phyloP scores from a whole-genome alignment of 83 land plant genomes.

The Picea abies region DNA sequence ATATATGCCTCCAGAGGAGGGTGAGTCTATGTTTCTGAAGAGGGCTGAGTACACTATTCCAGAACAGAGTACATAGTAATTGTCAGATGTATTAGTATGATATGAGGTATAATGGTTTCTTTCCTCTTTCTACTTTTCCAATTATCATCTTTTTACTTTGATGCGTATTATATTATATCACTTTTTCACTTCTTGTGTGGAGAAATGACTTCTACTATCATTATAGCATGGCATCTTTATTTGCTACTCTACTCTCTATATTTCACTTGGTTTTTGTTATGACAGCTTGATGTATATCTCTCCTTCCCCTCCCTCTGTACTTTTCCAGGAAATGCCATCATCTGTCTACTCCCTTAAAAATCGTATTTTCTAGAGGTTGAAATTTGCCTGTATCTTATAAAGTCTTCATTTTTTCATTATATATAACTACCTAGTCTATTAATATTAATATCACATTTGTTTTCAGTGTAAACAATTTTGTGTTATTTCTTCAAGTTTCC shows the following conservation, averaged over 20 bases:
- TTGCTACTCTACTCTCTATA: background rate
- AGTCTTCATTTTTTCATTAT: background rate
- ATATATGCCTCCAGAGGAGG: constrained; percentile 21
- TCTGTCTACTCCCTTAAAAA: background rate
- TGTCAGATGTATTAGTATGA: background rate
- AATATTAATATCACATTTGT: background rate
- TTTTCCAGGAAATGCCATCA: background rate
- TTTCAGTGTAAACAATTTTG: background rate
- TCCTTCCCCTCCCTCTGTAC: background rate
- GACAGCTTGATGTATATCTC: background rate
- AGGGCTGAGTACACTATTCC: background rate
- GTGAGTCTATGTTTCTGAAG: background rate
- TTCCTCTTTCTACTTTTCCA: background rate
- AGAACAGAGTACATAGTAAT: background rate
- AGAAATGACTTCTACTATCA: background rate
- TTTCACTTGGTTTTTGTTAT: background rate
- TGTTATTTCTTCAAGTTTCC: background rate
- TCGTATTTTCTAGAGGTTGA: background rate
- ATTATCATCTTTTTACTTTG: background rate
- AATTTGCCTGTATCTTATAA: background rate
- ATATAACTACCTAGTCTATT: background rate
- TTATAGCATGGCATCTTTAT: background rate
- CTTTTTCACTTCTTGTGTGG: background rate
- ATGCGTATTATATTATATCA: background rate
- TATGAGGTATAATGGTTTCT: background rate